A percentile compares a stretch with the other conserved stretches of the same genome.
phyloP scores from a whole-genome alignment of 2,329 filamentous ascomycete species.

The Pestalotiopsis sp. region DNA sequence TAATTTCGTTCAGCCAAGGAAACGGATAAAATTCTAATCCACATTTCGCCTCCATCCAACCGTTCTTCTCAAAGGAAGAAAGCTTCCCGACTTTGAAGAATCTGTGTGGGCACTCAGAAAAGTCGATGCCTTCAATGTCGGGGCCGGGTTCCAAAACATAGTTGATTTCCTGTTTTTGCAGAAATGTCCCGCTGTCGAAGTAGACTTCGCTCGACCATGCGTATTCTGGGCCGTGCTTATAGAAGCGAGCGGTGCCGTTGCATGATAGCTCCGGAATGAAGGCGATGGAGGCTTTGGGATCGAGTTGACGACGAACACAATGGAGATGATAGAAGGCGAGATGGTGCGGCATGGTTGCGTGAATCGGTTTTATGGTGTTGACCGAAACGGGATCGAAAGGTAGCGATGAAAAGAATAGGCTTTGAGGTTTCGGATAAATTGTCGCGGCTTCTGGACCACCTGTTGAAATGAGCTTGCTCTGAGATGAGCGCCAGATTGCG shows the following conservation, averaged over 20 bases:
- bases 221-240: not conserved
- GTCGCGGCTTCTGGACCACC: not conserved
- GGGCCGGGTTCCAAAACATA: not conserved
- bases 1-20: not conserved
- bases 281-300: not conserved
- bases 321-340: conserved; percentile 6
- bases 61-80: not conserved
- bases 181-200: not conserved
- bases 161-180: not conserved
- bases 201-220: conserved; percentile 4
- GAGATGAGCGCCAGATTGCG: not conserved
- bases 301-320: not conserved
- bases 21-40: not conserved
- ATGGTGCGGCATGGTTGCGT: not conserved
- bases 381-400: not conserved
- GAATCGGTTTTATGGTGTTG: not conserved
- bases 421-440: not conserved
- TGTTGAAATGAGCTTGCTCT: not conserved
- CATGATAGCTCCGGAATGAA: conserved; percentile 8
- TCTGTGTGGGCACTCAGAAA: not conserved
- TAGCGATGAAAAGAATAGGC: not conserved
- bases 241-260: not conserved
- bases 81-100: not conserved
- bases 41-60: not conserved
- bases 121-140: not conserved